Conservation (phyloP, 805 yeast species). For the Jamesozyma lodderae region DNA sequence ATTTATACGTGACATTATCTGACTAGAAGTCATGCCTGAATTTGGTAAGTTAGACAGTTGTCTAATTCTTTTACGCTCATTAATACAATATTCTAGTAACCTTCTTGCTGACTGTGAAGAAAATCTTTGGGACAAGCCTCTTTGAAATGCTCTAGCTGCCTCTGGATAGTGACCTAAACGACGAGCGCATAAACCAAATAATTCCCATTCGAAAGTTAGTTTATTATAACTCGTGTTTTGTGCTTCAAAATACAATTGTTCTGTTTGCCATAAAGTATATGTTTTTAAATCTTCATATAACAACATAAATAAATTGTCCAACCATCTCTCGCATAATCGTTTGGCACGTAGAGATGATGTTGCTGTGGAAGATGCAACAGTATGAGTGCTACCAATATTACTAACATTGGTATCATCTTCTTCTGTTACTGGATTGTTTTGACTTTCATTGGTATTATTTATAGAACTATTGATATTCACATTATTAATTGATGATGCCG, state of each 20-base stretch:
- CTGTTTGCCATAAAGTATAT: slow-evolving; percentile 91
- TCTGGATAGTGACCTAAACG: slow-evolving; percentile 81
- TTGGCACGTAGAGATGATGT: slow-evolving; percentile 41
- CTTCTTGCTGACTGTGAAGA: slow-evolving; percentile 73
- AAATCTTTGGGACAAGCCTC: slow-evolving; percentile 65
- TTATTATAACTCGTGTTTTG: slow-evolving; percentile 75
- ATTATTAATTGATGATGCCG: slow-evolving; percentile 4
- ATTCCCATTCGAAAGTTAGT: slow-evolving; percentile 84
- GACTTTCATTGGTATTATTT: neutral
- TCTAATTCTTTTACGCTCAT: slow-evolving; percentile 35
- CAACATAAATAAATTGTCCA: slow-evolving; percentile 63
- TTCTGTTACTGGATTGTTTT: neutral
- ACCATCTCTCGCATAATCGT: slow-evolving; percentile 67
- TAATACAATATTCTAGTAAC: slow-evolving; percentile 54
- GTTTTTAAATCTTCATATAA: slow-evolving; percentile 69
- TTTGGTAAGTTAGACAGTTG: slow-evolving; percentile 13
- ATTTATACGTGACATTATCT: slow-evolving; percentile 25
- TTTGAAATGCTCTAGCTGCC: slow-evolving; percentile 75
- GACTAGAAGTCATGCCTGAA: slow-evolving; percentile 25
- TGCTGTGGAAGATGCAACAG: slow-evolving; percentile 12
- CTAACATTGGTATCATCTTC: neutral
- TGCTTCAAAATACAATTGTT: slow-evolving; percentile 77
- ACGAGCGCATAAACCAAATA: slow-evolving; percentile 75
- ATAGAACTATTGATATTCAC: neutral
- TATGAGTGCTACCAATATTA: neutral